Base-by-base conservation (phyloP, 83 land plant genomes). In the Diphasiastrum complanatum region DNA sequence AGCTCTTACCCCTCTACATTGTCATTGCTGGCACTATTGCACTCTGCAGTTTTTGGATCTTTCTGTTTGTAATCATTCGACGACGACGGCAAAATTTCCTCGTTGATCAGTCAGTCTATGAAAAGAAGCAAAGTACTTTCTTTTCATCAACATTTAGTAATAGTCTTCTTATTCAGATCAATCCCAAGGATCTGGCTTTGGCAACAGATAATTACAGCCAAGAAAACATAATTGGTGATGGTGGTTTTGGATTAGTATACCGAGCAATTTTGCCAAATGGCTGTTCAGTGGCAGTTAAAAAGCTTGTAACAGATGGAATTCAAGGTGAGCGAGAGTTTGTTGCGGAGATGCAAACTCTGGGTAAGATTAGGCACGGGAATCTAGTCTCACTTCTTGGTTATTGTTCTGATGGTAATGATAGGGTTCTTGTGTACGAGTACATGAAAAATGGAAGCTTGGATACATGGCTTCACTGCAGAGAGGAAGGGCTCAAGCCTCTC, bases 341-440 rank as follows among this genome's bases (percentile, higher is more conserved):
- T 37, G 63, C 68, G 12, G 68, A 65, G 60, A 23, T 65, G 12
- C 64, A 51, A n/a, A 65, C 68, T n/a, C 45, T 65, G 45, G 68
- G 68, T 28, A 20, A 40, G 27, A 18, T 65, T 6, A 51, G 46
- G 29, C 68, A 65, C 29, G 46, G 29, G 26, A 52, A 65, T 46
- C 34, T 65, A 18, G 68, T 65, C 30, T 33, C 64, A 29, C 68
- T 65, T 12, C 27, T 65, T 4, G 64, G 68, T 37, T 65, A 34
- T 45, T 52, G 38, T 61, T 55, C 68, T 8, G 41, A 65, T 26
- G 11, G n/a, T 5, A 36, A 19, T 8, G 35, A 54, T 28, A 4
- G 58, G 36, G 16, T 54, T 6, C 58, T 54, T 10, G 27, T 33
- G n/a, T 51, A 52, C 60, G 25, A 65, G 68, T 54, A 26, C 33